A percentile compares a stretch with the other conserved stretches of the same genome.
These are phyloP conservation scores for Apophysomyces sp. DNA, from an alignment of 371 early-diverging fungal genomes.

Conservation along the genomic window DNA sequence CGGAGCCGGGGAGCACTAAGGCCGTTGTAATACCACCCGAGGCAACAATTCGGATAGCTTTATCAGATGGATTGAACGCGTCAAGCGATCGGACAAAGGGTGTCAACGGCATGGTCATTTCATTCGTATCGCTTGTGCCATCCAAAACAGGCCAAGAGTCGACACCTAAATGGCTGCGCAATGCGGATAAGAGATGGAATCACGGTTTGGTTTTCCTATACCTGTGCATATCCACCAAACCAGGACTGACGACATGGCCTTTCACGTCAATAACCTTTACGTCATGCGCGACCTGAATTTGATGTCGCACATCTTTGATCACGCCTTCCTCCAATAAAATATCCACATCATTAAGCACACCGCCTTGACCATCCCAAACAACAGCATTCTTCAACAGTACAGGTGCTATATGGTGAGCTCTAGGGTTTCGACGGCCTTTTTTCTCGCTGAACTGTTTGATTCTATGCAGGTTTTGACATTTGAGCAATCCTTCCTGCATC, in stretches of 20 bases:
- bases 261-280: conserved; percentile 57
- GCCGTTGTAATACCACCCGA: conserved; percentile 78
- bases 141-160: conserved; percentile 59
- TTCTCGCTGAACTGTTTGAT: not conserved
- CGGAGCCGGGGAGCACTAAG: conserved; percentile 72
- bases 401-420: conserved; percentile 11
- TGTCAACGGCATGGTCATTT: conserved; percentile 56
- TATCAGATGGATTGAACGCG: conserved; percentile 60
- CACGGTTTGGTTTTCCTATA: conserved; percentile 15
- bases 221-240: conserved; percentile 78
- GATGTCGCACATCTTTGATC: conserved; percentile 39
- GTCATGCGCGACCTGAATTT: conserved; percentile 25
- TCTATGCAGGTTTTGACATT: conserved; percentile 12
- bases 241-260: conserved; percentile 69
- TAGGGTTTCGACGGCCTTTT: conserved; percentile 10
- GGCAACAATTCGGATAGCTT: conserved; percentile 59
- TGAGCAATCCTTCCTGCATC: conserved; percentile 15
- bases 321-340: conserved; percentile 53
- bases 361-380: conserved; percentile 61
- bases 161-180: conserved; percentile 55
- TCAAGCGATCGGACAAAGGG: conserved; percentile 62
- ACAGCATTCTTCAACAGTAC: conserved; percentile 50
- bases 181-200: not conserved
- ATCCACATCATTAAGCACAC: conserved; percentile 42
- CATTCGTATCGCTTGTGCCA: conserved; percentile 65